Percentiles rank a stretch among this genome's conserved stretches.
Evolutionary conservation across 2,329 filamentous ascomycete species (phyloP).

Genomic region (Colletotrichum sp.): DNA sequence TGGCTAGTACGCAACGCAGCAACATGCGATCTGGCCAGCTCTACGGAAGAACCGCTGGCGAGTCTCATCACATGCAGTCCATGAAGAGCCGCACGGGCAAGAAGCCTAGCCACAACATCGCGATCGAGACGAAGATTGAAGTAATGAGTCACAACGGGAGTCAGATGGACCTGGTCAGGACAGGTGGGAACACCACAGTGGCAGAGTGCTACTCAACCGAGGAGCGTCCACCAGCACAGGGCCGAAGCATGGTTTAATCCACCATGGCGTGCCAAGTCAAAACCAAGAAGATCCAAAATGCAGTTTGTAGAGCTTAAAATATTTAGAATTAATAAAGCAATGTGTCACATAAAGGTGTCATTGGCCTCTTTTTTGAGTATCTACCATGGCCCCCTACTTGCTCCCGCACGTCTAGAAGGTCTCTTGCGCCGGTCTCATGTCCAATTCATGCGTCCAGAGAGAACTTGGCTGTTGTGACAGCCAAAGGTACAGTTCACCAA

Average conservation of each 20-base stretch:
- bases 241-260: background rate
- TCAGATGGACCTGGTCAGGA: background rate
- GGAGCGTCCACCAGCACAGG: background rate
- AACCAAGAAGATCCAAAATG: background rate
- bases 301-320: background rate
- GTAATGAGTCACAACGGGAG: background rate
- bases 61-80: background rate
- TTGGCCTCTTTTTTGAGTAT: background rate
- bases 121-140: background rate
- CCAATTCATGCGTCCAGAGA: slow-evolving; percentile 19
- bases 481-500: slow-evolving; percentile 61
- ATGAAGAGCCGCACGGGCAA: background rate
- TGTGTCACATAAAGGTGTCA: background rate
- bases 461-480: slow-evolving; percentile 22
- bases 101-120: background rate
- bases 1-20: background rate
- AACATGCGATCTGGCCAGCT: background rate
- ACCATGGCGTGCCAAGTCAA: background rate
- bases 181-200: background rate
- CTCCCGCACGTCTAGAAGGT: background rate
- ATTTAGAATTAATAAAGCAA: background rate
- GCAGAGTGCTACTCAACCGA: background rate
- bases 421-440: slow-evolving; percentile 21
- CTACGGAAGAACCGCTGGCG: background rate
- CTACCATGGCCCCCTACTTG: background rate